A percentile compares a stretch with the other conserved stretches of the same genome.
These are phyloP conservation scores for Fraxinus americana DNA, from an alignment of 257 asterid genomes.

Conservation along the genomic window DNA sequence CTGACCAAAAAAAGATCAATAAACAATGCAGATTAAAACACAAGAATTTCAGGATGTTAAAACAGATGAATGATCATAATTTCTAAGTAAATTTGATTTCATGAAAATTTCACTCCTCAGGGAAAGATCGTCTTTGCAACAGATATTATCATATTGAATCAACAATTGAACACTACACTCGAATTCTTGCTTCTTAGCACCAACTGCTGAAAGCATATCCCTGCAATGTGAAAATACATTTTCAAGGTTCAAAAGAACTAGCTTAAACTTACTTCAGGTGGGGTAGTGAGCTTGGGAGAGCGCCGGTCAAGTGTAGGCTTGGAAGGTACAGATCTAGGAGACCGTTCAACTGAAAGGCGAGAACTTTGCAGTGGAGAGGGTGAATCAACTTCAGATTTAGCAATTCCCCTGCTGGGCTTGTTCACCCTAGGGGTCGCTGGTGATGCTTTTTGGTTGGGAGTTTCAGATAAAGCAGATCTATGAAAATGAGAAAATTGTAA, in stretches of 20 bases:
- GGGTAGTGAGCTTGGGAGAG: constrained; percentile 63
- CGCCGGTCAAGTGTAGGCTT: constrained; percentile 68
- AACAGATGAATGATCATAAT: not conserved
- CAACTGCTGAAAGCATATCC: constrained; percentile 20
- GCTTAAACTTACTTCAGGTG: constrained; percentile 66
- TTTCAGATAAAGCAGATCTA: constrained; percentile 69
- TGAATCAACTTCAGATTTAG: constrained; percentile 70
- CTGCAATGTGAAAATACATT: constrained; percentile 24
- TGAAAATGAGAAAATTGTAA: constrained; percentile 16
- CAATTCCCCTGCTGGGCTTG: constrained; percentile 57
- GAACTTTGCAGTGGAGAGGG: constrained; percentile 58
- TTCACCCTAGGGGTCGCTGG: constrained; percentile 54
- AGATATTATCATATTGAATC: constrained; percentile 20
- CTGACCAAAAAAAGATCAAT: constrained; percentile 40
- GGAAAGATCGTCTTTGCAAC: not conserved
- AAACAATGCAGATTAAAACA: constrained; percentile 1
- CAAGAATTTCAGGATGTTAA: constrained; percentile 35
- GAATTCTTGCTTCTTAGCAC: constrained; percentile 1
- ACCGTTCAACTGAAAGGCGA: constrained; percentile 58
- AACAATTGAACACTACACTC: not conserved
- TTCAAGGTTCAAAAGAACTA: not conserved
- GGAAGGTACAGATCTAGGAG: constrained; percentile 66
- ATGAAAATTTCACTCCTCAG: not conserved
- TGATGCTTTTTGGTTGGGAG: constrained; percentile 64
- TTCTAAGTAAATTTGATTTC: not conserved